Evolutionary conservation across 352 stramenopile genomes (phyloP).

Genomic region (Phytophthora palmivora): DNA sequence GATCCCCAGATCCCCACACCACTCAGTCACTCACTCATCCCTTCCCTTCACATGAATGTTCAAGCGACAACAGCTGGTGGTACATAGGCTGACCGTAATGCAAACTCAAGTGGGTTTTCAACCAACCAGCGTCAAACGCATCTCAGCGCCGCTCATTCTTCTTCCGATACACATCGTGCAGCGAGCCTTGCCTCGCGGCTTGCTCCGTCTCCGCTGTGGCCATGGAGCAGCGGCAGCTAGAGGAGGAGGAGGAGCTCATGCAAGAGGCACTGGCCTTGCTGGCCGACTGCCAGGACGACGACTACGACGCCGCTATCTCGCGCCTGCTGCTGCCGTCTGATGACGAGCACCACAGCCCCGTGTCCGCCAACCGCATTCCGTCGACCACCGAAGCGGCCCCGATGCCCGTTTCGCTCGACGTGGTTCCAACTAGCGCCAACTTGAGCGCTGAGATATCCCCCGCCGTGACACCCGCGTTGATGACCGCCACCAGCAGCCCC

Average conservation of each 20-base stretch:
- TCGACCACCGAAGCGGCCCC: slow-evolving; percentile 19
- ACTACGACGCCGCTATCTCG: slow-evolving; percentile 42
- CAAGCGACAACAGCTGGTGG: slow-evolving; percentile 18
- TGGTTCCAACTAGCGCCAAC: not conserved
- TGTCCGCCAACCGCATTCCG: slow-evolving; percentile 19
- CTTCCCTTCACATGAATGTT: slow-evolving; percentile 11
- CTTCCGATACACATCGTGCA: slow-evolving; percentile 19
- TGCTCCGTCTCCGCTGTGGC: slow-evolving; percentile 17
- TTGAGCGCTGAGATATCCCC: slow-evolving; percentile 22
- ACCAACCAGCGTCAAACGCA: slow-evolving; percentile 29
- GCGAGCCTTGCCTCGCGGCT: slow-evolving; percentile 25
- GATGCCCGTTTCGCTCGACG: not conserved
- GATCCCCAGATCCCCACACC: slow-evolving; percentile 2
- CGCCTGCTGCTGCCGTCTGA: slow-evolving; percentile 44
- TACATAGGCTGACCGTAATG: slow-evolving; percentile 6
- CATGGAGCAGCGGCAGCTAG: slow-evolving; percentile 42
- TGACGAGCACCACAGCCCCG: slow-evolving; percentile 33
- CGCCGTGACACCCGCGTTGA: slow-evolving; percentile 12
- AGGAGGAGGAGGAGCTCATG: slow-evolving; percentile 48
- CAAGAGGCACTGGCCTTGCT: slow-evolving; percentile 54
- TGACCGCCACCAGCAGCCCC: slow-evolving; percentile 25
- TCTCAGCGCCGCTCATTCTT: slow-evolving; percentile 21
- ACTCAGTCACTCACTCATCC: no score
- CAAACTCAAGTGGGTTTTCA: slow-evolving; percentile 18
- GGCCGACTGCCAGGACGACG: slow-evolving; percentile 41